phyloP scores from a whole-genome alignment of 2,329 filamentous ascomycete genomes.

The Amauroascus niger region DNA sequence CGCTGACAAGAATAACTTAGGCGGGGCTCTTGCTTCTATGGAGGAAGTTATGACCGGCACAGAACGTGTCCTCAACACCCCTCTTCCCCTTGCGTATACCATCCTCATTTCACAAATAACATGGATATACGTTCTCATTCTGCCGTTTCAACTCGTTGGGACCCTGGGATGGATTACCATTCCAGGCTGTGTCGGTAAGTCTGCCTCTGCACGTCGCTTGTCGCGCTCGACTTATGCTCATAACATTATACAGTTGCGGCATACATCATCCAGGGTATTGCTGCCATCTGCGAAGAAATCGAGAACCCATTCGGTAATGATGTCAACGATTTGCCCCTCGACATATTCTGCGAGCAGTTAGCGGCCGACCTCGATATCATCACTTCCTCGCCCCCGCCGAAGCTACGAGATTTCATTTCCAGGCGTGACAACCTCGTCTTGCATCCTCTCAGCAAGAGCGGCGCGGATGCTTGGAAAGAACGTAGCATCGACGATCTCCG shows the following conservation, averaged over 20 bases:
- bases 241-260: slow-evolving; percentile 42
- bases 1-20: slow-evolving; percentile 23
- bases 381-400: slow-evolving; percentile 48
- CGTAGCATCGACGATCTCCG: slow-evolving; percentile 42
- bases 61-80: slow-evolving; percentile 72
- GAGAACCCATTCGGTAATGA: slow-evolving; percentile 79
- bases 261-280: slow-evolving; percentile 74
- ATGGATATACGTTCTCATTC: slow-evolving; percentile 69
- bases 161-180: slow-evolving; percentile 64
- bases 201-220: not conserved
- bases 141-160: slow-evolving; percentile 68
- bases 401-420: slow-evolving; percentile 44
- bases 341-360: slow-evolving; percentile 66
- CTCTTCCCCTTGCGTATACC: slow-evolving; percentile 70
- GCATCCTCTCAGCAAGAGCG: slow-evolving; percentile 45
- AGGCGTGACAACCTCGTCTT: slow-evolving; percentile 45
- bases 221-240: not conserved
- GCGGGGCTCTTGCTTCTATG: slow-evolving; percentile 53
- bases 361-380: slow-evolving; percentile 65
- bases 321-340: slow-evolving; percentile 70
- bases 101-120: slow-evolving; percentile 81
- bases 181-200: slow-evolving; percentile 54
- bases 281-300: slow-evolving; percentile 67
- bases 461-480: slow-evolving; percentile 42
- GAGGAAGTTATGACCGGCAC: slow-evolving; percentile 64